phyloP scores from a whole-genome alignment of 2,329 filamentous ascomycete species.

The Colletotrichum sublineola region DNA sequence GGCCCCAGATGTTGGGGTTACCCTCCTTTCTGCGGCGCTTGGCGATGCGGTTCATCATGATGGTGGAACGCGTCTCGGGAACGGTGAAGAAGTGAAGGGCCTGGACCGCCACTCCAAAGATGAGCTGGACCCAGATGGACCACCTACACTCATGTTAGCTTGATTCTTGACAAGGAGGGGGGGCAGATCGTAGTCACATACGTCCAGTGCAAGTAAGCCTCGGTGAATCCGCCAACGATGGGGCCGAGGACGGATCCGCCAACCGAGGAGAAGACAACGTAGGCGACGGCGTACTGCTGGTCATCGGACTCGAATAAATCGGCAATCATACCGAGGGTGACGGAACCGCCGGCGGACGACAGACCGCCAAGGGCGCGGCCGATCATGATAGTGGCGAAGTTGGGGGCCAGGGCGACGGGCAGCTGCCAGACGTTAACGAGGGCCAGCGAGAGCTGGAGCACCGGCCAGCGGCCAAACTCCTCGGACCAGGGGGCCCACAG shows the following conservation, averaged over 20 bases:
- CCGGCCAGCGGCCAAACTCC: conserved; percentile 81
- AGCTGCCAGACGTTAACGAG: conserved; percentile 84
- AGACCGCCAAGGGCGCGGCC: conserved; percentile 79
- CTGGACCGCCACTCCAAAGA: conserved; percentile 80
- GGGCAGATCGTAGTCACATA: conserved; percentile 51
- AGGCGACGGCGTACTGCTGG: conserved; percentile 82
- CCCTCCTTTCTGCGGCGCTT: conserved; percentile 77
- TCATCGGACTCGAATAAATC: conserved; percentile 79
- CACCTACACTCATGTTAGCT: conserved; percentile 52
- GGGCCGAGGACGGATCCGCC: conserved; percentile 82
- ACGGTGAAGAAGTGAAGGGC: conserved; percentile 76
- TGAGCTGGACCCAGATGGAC: conserved; percentile 89
- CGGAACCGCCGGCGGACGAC: conserved; percentile 78
- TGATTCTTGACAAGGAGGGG: background rate
- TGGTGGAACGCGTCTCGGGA: conserved; percentile 81
- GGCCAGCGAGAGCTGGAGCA: conserved; percentile 79
- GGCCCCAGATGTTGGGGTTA: conserved; percentile 75
- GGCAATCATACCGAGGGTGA: conserved; percentile 81
- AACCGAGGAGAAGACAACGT: conserved; percentile 83
- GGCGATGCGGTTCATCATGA: conserved; percentile 84
- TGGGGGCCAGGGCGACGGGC: conserved; percentile 78
- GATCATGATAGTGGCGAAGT: conserved; percentile 78
- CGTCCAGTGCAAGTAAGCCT: conserved; percentile 76
- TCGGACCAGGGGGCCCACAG: conserved; percentile 91
- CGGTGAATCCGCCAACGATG: conserved; percentile 82